Conservation (phyloP, 2,329 filamentous ascomycete genomes). For the Xylaria sp. region DNA sequence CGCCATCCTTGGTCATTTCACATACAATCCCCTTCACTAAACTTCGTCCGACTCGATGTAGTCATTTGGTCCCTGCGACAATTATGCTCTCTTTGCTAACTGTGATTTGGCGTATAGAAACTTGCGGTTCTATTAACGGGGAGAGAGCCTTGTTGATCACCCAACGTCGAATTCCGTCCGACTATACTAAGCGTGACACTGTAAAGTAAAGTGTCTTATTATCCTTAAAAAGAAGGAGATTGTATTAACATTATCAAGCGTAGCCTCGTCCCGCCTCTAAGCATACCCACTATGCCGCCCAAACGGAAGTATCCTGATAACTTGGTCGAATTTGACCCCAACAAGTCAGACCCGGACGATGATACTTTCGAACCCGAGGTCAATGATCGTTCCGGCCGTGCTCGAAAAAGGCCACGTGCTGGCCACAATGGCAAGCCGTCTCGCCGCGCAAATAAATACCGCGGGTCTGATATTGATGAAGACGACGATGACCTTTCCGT, state of each 20-base stretch:
- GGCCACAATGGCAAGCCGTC: conserved; percentile 49
- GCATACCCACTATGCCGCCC: conserved; percentile 52
- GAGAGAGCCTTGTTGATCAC: conserved; percentile 4
- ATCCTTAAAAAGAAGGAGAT: not conserved
- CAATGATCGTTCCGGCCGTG: conserved; percentile 49
- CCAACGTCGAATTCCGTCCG: not conserved
- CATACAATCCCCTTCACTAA: not conserved
- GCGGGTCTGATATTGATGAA: conserved; percentile 71
- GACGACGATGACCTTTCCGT: conserved; percentile 63
- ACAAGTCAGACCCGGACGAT: conserved; percentile 73
- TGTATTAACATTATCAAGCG: conserved; percentile 7
- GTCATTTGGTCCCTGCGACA: not conserved
- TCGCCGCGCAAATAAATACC: conserved; percentile 55
- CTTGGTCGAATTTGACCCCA: conserved; percentile 69
- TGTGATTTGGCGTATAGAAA: conserved; percentile 6
- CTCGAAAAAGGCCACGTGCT: conserved; percentile 55
- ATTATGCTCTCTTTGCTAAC: conserved; percentile 16
- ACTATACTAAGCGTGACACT: not conserved
- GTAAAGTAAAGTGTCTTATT: conserved; percentile 17
- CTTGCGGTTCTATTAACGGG: not conserved
- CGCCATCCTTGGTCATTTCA: not conserved
- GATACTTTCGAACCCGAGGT: conserved; percentile 70
- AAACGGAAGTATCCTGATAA: conserved; percentile 65
- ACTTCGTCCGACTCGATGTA: not conserved
- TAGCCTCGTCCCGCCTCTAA: conserved; percentile 7